Evolutionary conservation across 2,329 filamentous ascomycete species (phyloP), one percentile per base, ranked within the genome.

Genomic region (Alternaria infectoria): DNA sequence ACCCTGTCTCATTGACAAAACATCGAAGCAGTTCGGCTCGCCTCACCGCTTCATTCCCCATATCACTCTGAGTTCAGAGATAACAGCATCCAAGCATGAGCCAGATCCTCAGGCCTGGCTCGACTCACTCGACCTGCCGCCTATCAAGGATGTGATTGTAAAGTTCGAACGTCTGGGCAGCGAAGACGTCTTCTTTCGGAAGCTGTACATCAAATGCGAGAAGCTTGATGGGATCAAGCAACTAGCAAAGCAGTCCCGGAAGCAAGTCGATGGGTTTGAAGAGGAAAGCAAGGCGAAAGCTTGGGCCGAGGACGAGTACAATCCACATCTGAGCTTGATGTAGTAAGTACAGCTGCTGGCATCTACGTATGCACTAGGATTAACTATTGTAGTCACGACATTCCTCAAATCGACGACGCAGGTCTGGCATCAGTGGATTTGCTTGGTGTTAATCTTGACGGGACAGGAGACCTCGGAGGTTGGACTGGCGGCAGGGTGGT

Each of bases 61-160:
- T 62, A 62, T 83, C 45, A 83, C 81, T 6, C 65, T 83, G 15
- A 83, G 80, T 1, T 79, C 80, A 13, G 74, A 79, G 23, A 77
- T 82, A 21, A 46, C 55, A 0, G 64, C 70, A 1, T 68, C 68
- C 4, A 54, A 66, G 23, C 76, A 79, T 54, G 62, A 50, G 4
- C 43, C 70, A n/a, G 69, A 77, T 43, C 74, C 79, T 0, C 80
- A 82, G 57, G 62, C 61, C 30, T 82, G 78, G 79, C 76, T 83
- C 5, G 73, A 79, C 17, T 60, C 60, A 3, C 64, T 82, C 3
- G 26, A 68, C 1, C 65, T 81, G 15, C 68, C 68, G 7, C 5
- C 57, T 9, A 62, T 54, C 7, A 45, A 50, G 3, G 50, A 68
- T 12, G 72, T 79, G 6, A 32, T 59, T 6, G 72, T 80, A 5